These are phyloP conservation scores for Lenwebbia sp. DNA, from an alignment of 345 rosid species.

Conservation along the genomic window DNA sequence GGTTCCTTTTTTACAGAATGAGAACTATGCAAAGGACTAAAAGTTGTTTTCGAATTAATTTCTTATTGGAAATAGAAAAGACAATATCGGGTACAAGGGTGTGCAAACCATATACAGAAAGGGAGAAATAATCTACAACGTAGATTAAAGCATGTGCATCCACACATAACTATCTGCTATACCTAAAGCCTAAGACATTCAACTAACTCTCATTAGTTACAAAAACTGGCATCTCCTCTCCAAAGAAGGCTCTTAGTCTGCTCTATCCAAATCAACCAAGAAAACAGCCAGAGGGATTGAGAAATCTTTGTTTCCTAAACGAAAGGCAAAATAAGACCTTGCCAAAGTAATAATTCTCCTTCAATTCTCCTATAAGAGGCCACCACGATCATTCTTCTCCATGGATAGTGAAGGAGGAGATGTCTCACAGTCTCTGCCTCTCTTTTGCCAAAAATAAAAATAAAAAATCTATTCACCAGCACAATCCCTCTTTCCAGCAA, in stretches of 20 bases:
- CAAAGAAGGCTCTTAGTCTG: not conserved
- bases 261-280: not conserved
- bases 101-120: not conserved
- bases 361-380: not conserved
- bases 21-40: not conserved
- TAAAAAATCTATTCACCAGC: not conserved
- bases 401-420: not conserved
- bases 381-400: not conserved
- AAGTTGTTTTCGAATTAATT: not conserved
- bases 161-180: not conserved
- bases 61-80: not conserved
- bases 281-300: not conserved
- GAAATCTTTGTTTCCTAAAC: not conserved
- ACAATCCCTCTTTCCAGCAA: not conserved
- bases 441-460: not conserved
- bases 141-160: not conserved
- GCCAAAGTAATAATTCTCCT: not conserved
- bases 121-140: not conserved
- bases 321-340: not conserved
- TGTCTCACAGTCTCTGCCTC: not conserved
- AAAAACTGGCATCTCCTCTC: not conserved
- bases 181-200: not conserved
- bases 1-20: not conserved
- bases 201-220: not conserved
- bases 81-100: not conserved